Percentiles rank a stretch among this genome's conserved stretches.
Conservation (phyloP, 805 yeast genomes). For the Lachancea fermentati region DNA sequence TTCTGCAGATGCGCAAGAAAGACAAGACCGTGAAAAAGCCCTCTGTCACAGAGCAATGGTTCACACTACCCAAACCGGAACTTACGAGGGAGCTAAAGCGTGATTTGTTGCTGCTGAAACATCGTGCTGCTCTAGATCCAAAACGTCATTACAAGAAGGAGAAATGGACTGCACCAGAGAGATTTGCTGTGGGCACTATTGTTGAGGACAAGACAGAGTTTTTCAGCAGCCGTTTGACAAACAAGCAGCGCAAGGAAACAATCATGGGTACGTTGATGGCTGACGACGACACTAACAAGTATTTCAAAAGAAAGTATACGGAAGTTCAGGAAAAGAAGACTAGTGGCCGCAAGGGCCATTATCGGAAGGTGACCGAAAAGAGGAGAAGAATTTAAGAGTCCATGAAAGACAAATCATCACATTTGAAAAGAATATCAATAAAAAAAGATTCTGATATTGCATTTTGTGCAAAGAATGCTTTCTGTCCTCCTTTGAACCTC, state of each 20-base stretch:
- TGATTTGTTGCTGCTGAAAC: conserved; percentile 72
- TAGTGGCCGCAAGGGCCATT: conserved; percentile 63
- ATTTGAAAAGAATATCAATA: too few relatives aligned
- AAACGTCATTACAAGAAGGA: conserved; percentile 91
- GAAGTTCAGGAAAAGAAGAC: conserved; percentile 66
- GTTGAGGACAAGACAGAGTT: conserved; percentile 78
- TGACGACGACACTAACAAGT: conserved; percentile 61
- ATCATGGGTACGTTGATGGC: conserved; percentile 78
- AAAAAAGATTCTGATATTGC: too few relatives aligned
- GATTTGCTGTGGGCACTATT: conserved; percentile 84
- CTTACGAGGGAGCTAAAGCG: conserved; percentile 52
- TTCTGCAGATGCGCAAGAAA: conserved; percentile 11
- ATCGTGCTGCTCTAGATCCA: conserved; percentile 90
- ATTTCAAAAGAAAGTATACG: conserved; percentile 77
- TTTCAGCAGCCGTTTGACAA: conserved; percentile 52
- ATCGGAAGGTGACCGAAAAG: conserved; percentile 56
- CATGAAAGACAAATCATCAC: too few relatives aligned
- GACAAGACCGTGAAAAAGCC: conserved; percentile 9
- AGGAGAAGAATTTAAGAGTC: conserved; percentile 35
- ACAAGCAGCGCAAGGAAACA: conserved; percentile 69
- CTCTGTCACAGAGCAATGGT: conserved; percentile 57
- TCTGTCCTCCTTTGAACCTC: too few relatives aligned
- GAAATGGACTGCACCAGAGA: conserved; percentile 69
- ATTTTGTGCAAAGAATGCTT: too few relatives aligned
- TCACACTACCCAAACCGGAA: conserved; percentile 70